These are phyloP conservation scores for Stentor roeselii DNA, from an alignment of 73 alveolate species.

Conservation along the genomic window DNA sequence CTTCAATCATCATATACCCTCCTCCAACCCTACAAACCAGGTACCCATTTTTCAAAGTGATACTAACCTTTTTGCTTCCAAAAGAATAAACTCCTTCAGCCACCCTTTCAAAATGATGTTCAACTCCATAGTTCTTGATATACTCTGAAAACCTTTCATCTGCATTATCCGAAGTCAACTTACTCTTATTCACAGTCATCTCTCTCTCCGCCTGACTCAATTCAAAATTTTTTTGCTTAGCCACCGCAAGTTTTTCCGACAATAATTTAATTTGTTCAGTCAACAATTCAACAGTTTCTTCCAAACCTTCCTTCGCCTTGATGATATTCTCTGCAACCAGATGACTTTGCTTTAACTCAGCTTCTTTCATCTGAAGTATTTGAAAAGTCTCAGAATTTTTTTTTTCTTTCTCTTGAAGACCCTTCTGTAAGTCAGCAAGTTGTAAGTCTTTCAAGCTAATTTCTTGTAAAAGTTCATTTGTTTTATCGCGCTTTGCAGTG, in stretches of 20 bases:
- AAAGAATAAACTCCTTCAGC: constrained; percentile 23
- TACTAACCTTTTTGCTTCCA: constrained; percentile 50
- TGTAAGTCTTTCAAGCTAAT: too few relatives aligned
- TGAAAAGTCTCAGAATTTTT: neutral
- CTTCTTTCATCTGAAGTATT: neutral
- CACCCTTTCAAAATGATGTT: neutral
- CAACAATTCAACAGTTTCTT: neutral
- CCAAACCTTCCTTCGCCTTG: neutral
- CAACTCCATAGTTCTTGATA: neutral
- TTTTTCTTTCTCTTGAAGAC: neutral
- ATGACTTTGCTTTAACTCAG: neutral
- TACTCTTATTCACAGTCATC: neutral
- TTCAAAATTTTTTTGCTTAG: constrained; percentile 19
- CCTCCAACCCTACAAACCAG: constrained; percentile 71
- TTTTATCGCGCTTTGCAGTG: neutral
- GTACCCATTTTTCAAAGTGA: constrained; percentile 51
- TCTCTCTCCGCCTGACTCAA: neutral
- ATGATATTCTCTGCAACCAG: neutral
- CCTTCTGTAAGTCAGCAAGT: too few relatives aligned
- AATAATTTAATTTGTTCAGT: constrained; percentile 14
- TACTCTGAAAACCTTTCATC: constrained; percentile 20
- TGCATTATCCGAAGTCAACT: neutral
- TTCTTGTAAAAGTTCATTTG: too few relatives aligned
- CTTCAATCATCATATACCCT: constrained; percentile 66
- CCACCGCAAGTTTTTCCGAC: neutral